These are phyloP conservation scores for Amylocystis lapponica DNA, from an alignment of 768 basidiomycete species.

Conservation along the genomic window DNA sequence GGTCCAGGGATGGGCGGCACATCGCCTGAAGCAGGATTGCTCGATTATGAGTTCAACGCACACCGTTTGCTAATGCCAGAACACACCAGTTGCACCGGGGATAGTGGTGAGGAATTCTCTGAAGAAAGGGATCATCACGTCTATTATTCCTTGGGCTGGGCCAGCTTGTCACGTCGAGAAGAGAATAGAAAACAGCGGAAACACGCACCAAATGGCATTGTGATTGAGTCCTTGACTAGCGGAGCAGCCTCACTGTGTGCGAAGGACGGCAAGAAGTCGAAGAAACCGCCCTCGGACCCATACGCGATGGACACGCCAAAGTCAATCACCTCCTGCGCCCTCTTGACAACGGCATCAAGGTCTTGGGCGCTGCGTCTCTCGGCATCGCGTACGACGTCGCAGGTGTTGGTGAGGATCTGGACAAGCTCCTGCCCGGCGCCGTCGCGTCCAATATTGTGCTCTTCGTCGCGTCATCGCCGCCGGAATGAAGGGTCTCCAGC, in stretches of 20 bases:
- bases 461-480: too few relatives aligned
- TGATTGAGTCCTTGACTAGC: slow-evolving; percentile 3
- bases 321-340: slow-evolving; percentile 1
- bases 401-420: slow-evolving; percentile 1
- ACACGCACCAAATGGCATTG: neutral
- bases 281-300: slow-evolving; percentile 8
- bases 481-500: neutral
- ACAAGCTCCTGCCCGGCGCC: neutral
- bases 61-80: neutral
- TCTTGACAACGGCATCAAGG: slow-evolving; percentile 3
- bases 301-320: slow-evolving; percentile 2
- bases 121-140: neutral
- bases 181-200: neutral
- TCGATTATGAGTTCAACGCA: neutral
- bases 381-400: slow-evolving; percentile 10
- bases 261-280: slow-evolving; percentile 14
- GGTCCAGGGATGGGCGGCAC: slow-evolving; percentile 5
- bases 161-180: neutral
- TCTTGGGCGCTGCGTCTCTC: neutral
- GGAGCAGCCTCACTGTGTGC: slow-evolving; percentile 9
- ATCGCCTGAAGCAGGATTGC: neutral
- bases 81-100: neutral
- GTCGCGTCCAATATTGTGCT: neutral
- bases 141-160: neutral
- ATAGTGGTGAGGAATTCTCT: neutral